Conservation (phyloP, 2,329 filamentous ascomycete species). For the Rhynchosporium agropyri region DNA sequence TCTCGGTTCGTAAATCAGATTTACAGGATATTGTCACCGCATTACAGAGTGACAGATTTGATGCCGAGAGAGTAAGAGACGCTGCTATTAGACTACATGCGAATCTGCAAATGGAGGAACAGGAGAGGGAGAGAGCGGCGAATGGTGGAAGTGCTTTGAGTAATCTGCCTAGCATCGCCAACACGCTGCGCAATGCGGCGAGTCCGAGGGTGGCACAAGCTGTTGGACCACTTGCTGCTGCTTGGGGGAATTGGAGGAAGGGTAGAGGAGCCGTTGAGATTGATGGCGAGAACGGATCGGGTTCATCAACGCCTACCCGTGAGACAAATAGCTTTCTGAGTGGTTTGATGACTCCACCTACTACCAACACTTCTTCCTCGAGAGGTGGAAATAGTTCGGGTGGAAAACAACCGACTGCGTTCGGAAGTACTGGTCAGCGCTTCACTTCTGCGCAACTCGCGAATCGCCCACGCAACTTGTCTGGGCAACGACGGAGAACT, state of each 20-base stretch:
- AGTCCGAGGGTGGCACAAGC: conserved; percentile 84
- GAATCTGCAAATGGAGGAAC: conserved; percentile 96
- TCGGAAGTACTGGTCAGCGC: conserved; percentile 61
- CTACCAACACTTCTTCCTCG: conserved; percentile 49
- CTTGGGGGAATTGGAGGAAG: conserved; percentile 94
- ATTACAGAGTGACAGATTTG: conserved; percentile 73
- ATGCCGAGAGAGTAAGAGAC: conserved; percentile 80
- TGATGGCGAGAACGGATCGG: not conserved
- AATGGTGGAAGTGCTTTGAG: conserved; percentile 65
- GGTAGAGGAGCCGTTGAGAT: conserved; percentile 25
- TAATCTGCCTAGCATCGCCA: conserved; percentile 74
- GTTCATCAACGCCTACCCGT: conserved; percentile 5
- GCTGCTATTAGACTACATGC: conserved; percentile 91
- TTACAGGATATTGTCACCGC: conserved; percentile 87
- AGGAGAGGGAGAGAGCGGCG: conserved; percentile 85
- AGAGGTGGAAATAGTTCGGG: conserved; percentile 37
- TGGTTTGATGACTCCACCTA: conserved; percentile 87
- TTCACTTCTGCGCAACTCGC: conserved; percentile 56
- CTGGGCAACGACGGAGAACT: conserved; percentile 40
- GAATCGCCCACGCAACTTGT: conserved; percentile 38
- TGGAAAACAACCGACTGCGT: conserved; percentile 58
- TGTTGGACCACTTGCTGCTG: conserved; percentile 77
- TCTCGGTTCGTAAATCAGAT: conserved; percentile 88
- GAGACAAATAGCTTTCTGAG: conserved; percentile 66
- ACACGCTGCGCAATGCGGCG: conserved; percentile 69